Evolutionary conservation across 2,329 filamentous ascomycete species (phyloP).

Genomic region (Penicillium palitans): DNA sequence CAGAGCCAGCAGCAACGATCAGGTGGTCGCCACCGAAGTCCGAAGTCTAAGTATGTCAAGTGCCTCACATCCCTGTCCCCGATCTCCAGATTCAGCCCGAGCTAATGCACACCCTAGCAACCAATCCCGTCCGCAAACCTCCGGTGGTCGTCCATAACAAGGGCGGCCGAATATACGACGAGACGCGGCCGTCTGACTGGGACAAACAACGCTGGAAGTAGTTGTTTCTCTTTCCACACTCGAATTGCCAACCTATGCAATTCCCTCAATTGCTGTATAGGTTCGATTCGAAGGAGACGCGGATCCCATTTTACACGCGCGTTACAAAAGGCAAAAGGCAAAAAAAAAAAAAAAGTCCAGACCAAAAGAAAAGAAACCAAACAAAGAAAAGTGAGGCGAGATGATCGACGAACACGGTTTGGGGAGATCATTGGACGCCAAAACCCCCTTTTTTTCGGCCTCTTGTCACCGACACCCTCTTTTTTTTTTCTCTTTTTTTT

Average conservation of each 20-base stretch:
- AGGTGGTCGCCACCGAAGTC: slow-evolving; percentile 31
- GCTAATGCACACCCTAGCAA: slow-evolving; percentile 25
- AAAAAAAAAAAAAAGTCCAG: background rate
- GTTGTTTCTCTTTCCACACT: background rate
- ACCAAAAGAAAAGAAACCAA: background rate
- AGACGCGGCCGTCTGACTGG: slow-evolving; percentile 40
- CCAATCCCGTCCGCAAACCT: slow-evolving; percentile 36
- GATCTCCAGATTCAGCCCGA: slow-evolving; percentile 27
- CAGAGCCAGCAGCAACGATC: slow-evolving; percentile 32
- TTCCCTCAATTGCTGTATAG: background rate
- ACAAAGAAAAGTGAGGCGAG: slow-evolving; percentile 20
- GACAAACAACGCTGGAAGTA: slow-evolving; percentile 44
- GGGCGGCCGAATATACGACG: slow-evolving; percentile 39
- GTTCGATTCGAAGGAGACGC: background rate
- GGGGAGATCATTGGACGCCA: slow-evolving; percentile 6
- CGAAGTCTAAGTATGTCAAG: slow-evolving; percentile 36
- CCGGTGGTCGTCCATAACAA: slow-evolving; percentile 39
- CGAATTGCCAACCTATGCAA: background rate
- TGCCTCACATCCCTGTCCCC: slow-evolving; percentile 12
- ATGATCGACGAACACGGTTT: slow-evolving; percentile 9
- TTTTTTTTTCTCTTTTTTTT: background rate
- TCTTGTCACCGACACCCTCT: slow-evolving; percentile 16
- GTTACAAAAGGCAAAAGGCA: background rate
- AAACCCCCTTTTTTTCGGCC: slow-evolving; percentile 12
- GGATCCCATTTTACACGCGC: slow-evolving; percentile 20